Percentiles rank a stretch among this genome's conserved stretches.
Conservation (phyloP, 768 basidiomycete species). For the Tulasnella sp. region DNA sequence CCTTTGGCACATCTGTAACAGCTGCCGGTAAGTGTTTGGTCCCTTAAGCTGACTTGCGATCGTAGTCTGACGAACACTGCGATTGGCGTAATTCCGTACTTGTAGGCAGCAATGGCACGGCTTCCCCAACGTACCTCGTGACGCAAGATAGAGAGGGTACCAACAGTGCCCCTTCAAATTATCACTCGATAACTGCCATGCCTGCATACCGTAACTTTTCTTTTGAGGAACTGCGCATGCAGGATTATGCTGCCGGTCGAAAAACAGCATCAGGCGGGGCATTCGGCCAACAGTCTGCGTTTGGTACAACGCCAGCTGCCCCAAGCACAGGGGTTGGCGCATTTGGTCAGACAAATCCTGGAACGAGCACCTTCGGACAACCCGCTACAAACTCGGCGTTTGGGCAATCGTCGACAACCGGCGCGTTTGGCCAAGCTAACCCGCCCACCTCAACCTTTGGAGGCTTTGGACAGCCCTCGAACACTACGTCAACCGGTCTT, state of each 20-base stretch:
- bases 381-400: slow-evolving; percentile 36
- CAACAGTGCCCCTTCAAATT: slow-evolving; percentile 41
- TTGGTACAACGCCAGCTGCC: background rate
- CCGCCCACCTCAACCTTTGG: slow-evolving; percentile 25
- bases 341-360: slow-evolving; percentile 21
- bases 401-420: slow-evolving; percentile 33
- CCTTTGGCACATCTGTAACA: slow-evolving; percentile 35
- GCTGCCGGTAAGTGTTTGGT: slow-evolving; percentile 23
- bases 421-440: slow-evolving; percentile 19
- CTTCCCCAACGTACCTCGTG: slow-evolving; percentile 47
- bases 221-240: slow-evolving; percentile 65
- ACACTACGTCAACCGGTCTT: slow-evolving; percentile 21
- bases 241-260: slow-evolving; percentile 64
- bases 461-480: slow-evolving; percentile 32
- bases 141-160: slow-evolving; percentile 56
- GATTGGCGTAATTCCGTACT: slow-evolving; percentile 10
- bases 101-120: slow-evolving; percentile 38
- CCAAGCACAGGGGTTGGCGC: slow-evolving; percentile 8
- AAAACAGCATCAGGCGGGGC: slow-evolving; percentile 37
- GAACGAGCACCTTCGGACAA: slow-evolving; percentile 17
- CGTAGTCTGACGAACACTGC: slow-evolving; percentile 21
- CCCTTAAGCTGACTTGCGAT: slow-evolving; percentile 18
- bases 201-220: slow-evolving; percentile 66
- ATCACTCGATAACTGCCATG: slow-evolving; percentile 72
- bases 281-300: background rate